These are phyloP conservation scores for Wakefieldia striispora DNA, from an alignment of 768 basidiomycete genomes.

Conservation along the genomic window DNA sequence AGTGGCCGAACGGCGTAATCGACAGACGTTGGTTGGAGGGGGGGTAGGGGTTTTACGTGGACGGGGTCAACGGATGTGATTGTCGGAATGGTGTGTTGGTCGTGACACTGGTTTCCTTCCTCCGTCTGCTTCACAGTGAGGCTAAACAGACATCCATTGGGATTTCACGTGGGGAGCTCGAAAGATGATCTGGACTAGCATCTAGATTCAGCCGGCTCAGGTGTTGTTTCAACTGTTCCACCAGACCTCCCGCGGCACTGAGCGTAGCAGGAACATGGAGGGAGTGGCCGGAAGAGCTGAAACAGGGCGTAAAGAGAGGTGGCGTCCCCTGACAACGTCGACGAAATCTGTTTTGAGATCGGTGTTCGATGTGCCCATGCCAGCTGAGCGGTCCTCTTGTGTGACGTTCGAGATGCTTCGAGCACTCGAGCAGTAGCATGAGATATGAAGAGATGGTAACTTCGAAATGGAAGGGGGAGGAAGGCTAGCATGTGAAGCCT, in stretches of 20 bases:
- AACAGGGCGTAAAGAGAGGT: background rate
- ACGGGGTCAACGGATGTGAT: constrained; percentile 28
- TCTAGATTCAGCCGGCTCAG: constrained; percentile 18
- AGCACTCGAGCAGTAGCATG: constrained; percentile 3
- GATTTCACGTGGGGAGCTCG: no score
- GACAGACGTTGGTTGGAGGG: constrained; percentile 8
- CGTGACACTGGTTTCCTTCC: background rate
- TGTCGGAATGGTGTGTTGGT: constrained; percentile 14
- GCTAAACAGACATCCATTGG: constrained; percentile 1
- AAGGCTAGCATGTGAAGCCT: constrained; percentile 6
- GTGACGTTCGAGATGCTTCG: constrained; percentile 6
- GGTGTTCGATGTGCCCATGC: constrained; percentile 11
- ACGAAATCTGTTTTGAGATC: background rate
- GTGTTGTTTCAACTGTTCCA: constrained; percentile 20
- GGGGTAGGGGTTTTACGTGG: constrained; percentile 19
- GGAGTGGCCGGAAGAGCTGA: constrained; percentile 16
- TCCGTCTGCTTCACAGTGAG: background rate
- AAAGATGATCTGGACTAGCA: constrained; percentile 8
- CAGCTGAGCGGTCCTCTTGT: constrained; percentile 10
- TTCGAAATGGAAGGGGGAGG: background rate
- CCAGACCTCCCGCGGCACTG: constrained; percentile 9
- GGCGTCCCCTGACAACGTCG: background rate
- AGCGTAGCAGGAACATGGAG: constrained; percentile 21
- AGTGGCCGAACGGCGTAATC: constrained; percentile 15
- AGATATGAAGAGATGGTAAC: background rate